Conservation (phyloP, 306 rosid species). For the Trifolium fragiferum region DNA sequence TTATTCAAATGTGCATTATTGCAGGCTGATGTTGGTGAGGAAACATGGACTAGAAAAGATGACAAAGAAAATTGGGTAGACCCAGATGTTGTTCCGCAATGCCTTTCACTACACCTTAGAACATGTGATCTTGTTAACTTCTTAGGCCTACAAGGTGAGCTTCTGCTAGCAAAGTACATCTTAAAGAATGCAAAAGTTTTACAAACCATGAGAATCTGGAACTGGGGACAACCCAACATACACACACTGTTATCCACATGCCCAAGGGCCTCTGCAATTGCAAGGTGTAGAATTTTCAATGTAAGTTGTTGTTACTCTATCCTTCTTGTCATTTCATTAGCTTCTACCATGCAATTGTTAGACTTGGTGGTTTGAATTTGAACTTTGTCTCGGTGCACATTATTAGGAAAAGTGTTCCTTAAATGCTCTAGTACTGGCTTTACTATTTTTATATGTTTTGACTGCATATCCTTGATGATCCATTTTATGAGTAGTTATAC, state of each 20-base stretch:
- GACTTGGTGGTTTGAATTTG: neutral
- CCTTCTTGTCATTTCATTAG: no score
- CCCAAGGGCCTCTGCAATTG: neutral
- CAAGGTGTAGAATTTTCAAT: neutral
- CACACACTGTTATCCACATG: neutral
- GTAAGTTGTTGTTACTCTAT: no score
- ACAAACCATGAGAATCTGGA: slow-evolving; percentile 3
- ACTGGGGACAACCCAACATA: neutral
- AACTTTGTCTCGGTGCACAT: neutral
- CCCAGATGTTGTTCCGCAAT: no score
- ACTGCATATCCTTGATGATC: no score
- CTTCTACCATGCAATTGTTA: neutral
- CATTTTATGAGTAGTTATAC: no score
- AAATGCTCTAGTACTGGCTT: no score
- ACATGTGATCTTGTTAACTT: neutral
- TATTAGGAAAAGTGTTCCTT: neutral
- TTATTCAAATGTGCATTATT: no score
- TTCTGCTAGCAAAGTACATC: no score
- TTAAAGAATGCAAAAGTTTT: neutral
- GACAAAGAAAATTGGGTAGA: neutral
- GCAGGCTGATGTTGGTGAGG: neutral
- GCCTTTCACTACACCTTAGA: neutral
- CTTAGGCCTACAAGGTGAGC: no score
- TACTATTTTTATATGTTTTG: no score
- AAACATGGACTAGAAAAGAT: neutral